Evolutionary conservation across 805 yeast genomes (phyloP), one percentile per base, ranked within the genome.

Genomic region (Sugiyamaella valdiviana): DNA sequence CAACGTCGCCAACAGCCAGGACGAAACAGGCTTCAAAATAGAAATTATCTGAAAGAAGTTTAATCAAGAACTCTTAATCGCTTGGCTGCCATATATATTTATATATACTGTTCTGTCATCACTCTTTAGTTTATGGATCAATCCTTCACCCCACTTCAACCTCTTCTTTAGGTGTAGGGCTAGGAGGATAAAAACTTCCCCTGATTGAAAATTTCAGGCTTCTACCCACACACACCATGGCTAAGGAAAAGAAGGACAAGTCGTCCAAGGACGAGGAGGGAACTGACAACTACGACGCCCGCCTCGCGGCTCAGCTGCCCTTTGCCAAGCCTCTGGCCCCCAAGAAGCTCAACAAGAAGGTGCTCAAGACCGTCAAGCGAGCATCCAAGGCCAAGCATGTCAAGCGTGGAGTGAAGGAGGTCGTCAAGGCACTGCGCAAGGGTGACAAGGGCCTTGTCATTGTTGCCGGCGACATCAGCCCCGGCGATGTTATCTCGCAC

Each of bases 321-420:
- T 91, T 93, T 69, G 96, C 99, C 47, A 75, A 80, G 63, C 99
- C 99, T 52, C 76, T 93, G 60, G 99, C 99, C 14, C 80, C 96
- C 39, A 93, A 93, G 74, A 93, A 93, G 69, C 74, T 91, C 65
- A 93, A 93, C 75, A 93, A 93, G 72, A 93, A 91, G 71, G 83
- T 91, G 15, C 78, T 95, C 64, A 93, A 93, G 73, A 87, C 96
- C 40, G 95, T 93, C 55, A 93, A 93, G 78, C 91, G 88, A 69
- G 98, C 99, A 7, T 89, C 98, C 46, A 93, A 93, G 73, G 95
- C 96, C 56, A 93, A 93, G 73, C 96, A 91, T 69, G 96, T 93
- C 59, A 91, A 89, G 73, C 81, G 99, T 72, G 99, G 99, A 67
- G 98, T 93, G 49, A 93, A 93, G 71, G 99, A 93, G 72, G 99